A percentile compares a stretch with the other conserved stretches of the same genome.
Conservation (phyloP, 2,329 filamentous ascomycete species). For the Penicillium sp. region DNA sequence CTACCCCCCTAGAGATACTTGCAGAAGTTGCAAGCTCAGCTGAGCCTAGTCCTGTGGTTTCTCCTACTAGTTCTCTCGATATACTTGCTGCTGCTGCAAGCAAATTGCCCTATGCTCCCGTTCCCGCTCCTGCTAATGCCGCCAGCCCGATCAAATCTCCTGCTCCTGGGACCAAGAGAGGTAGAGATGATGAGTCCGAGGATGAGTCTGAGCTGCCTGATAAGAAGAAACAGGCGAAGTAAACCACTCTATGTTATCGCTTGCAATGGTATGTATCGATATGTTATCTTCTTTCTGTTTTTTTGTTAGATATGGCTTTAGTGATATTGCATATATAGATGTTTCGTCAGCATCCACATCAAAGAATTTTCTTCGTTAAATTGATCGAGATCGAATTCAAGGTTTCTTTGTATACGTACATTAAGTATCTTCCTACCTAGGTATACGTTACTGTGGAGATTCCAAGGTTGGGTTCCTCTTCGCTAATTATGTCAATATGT, state of each 20-base stretch:
- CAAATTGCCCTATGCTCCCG: neutral
- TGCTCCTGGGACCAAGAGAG: neutral
- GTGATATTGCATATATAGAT: neutral
- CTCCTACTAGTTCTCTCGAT: neutral
- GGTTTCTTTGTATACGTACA: no score
- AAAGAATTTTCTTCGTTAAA: no score
- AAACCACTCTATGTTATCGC: neutral
- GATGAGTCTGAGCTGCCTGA: neutral
- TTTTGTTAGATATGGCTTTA: neutral
- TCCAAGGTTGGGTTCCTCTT: no score
- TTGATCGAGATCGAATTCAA: no score
- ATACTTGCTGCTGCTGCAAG: neutral
- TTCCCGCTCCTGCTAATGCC: neutral
- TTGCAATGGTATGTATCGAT: neutral
- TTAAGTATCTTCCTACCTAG: no score
- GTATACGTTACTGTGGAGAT: no score
- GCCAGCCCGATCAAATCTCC: neutral
- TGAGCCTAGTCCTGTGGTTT: neutral
- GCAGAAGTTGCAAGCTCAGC: neutral
- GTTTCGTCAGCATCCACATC: neutral
- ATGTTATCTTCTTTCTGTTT: no score
- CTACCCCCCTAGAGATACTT: neutral
- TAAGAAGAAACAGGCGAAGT: neutral
- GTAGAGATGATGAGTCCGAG: neutral
- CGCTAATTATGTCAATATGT: no score